These are phyloP conservation scores for Dalbergia oliveri DNA, from an alignment of 306 rosid genomes.

Conservation along the genomic window DNA sequence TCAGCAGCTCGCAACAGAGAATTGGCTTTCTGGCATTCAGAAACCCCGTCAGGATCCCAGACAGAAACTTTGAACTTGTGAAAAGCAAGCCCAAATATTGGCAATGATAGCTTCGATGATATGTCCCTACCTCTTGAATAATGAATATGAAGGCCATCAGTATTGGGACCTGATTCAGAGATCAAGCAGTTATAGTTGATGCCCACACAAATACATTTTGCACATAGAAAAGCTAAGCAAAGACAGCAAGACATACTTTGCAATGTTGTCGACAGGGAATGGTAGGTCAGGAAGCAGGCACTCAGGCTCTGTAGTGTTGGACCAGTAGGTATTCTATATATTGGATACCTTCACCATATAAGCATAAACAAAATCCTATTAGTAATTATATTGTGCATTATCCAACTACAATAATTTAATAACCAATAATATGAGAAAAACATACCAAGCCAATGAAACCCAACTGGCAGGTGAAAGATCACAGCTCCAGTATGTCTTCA, in stretches of 20 bases:
- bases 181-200: conserved; percentile 35
- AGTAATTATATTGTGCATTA: conserved; percentile 12
- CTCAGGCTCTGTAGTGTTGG: conserved; percentile 83
- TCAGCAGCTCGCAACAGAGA: conserved; percentile 76
- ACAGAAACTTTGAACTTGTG: conserved; percentile 75
- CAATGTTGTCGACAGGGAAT: conserved; percentile 69
- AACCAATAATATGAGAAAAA: conserved; percentile 25
- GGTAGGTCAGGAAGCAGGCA: conserved; percentile 91
- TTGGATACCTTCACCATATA: conserved; percentile 78
- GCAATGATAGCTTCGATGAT: conserved; percentile 66
- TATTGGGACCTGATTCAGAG: conserved; percentile 64
- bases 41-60: conserved; percentile 73
- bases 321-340: conserved; percentile 95
- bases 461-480: conserved; percentile 93
- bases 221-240: conserved; percentile 39
- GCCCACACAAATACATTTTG: conserved; percentile 19
- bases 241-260: conserved; percentile 56
- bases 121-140: conserved; percentile 56
- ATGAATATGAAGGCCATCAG: conserved; percentile 59
- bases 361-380: conserved; percentile 28
- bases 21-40: conserved; percentile 69
- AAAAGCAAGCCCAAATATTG: conserved; percentile 82
- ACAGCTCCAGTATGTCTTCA: conserved; percentile 81
- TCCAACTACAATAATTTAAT: conserved; percentile 22
- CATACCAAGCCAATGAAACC: conserved; percentile 91